These are phyloP conservation scores for Candolleomyces eurysporus DNA, from an alignment of 768 basidiomycete species.

Conservation along the genomic window DNA sequence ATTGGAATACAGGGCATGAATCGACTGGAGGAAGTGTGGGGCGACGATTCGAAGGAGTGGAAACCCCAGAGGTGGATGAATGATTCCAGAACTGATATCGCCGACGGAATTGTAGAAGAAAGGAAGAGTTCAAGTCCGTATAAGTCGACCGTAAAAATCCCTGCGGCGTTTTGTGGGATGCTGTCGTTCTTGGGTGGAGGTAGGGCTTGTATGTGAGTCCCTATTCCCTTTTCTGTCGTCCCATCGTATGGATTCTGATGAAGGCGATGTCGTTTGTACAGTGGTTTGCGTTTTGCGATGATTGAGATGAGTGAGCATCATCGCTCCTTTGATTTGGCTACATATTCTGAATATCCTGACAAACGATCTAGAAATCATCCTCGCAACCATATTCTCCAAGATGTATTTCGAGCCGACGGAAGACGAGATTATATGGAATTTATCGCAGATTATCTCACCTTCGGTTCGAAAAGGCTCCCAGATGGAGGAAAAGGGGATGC, in stretches of 20 bases:
- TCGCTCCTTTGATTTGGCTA: too few species aligned
- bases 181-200: constrained; percentile 57
- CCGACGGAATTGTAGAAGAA: constrained; percentile 47
- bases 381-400: constrained; percentile 32
- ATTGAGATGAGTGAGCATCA: constrained; percentile 51
- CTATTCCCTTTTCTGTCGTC: neutral
- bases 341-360: neutral
- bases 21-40: constrained; percentile 50
- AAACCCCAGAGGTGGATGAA: constrained; percentile 52
- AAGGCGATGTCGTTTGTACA: constrained; percentile 9
- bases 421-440: constrained; percentile 43
- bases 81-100: constrained; percentile 23
- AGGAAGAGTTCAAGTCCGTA: neutral
- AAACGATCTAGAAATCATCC: constrained; percentile 33
- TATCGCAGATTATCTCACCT: constrained; percentile 47
- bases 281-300: constrained; percentile 54
- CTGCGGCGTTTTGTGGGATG: constrained; percentile 24
- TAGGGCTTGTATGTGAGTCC: constrained; percentile 52
- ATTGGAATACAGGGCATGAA: constrained; percentile 48
- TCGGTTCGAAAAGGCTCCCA: constrained; percentile 22
- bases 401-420: constrained; percentile 34
- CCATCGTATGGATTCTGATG: neutral
- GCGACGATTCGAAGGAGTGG: constrained; percentile 47
- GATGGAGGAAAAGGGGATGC: too few species aligned
- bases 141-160: neutral